phyloP scores from a whole-genome alignment of 2,329 filamentous ascomycete genomes.

The Fusarium subtropicale region DNA sequence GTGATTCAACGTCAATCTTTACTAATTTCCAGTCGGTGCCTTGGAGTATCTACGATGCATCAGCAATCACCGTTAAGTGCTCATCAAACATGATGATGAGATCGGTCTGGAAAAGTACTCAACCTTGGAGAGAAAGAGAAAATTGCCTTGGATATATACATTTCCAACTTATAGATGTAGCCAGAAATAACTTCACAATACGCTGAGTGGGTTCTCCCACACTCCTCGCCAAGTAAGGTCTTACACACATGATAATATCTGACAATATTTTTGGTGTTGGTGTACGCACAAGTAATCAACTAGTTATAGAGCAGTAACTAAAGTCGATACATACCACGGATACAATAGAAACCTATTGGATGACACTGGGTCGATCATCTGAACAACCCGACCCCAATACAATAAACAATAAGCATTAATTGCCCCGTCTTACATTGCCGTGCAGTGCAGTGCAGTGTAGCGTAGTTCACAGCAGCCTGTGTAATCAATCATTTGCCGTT shows the following conservation, averaged over 20 bases:
- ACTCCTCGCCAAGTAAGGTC: slow-evolving; percentile 10
- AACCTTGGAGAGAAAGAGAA: not conserved
- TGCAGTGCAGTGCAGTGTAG: not conserved
- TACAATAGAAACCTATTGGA: not conserved
- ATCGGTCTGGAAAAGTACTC: slow-evolving; percentile 1
- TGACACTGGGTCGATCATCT: slow-evolving; percentile 7
- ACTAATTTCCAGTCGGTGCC: not conserved
- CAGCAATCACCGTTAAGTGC: not conserved
- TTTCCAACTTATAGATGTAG: not conserved
- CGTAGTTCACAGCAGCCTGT: not conserved
- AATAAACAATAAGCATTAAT: slow-evolving; percentile 26
- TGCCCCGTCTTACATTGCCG: slow-evolving; percentile 23
- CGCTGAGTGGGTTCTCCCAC: slow-evolving; percentile 7
- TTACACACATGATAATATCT: slow-evolving; percentile 26
- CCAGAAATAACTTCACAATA: slow-evolving; percentile 1
- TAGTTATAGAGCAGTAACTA: not conserved
- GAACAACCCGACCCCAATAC: not conserved
- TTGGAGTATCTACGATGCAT: slow-evolving; percentile 14
- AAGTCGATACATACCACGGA: not conserved
- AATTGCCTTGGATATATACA: not conserved
- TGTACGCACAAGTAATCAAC: slow-evolving; percentile 14
- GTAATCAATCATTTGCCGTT: slow-evolving; percentile 1
- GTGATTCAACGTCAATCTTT: not conserved
- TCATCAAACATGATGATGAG: slow-evolving; percentile 20
- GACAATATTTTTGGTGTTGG: slow-evolving; percentile 7